Conservation (phyloP, 352 stramenopile species). For the Aphanomyces stellatus region DNA sequence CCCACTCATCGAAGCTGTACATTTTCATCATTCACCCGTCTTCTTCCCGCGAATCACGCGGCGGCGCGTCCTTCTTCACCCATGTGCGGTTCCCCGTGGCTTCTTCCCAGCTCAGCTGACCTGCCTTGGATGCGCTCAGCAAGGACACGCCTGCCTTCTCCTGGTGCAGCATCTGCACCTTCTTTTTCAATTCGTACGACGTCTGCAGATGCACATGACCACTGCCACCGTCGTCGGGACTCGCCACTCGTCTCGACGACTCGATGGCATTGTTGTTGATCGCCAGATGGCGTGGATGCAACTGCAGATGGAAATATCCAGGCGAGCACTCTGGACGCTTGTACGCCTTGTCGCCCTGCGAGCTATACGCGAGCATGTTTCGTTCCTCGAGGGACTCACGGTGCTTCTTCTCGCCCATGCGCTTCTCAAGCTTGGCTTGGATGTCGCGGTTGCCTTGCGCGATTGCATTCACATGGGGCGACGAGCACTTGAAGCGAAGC, state of each 20-base stretch:
- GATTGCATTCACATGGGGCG: neutral
- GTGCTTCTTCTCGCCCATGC: slow-evolving; percentile 6
- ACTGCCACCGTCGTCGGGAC: neutral
- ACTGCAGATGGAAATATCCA: slow-evolving; percentile 10
- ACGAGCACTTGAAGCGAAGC: neutral
- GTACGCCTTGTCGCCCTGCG: slow-evolving; percentile 13
- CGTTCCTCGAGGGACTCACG: slow-evolving; percentile 7
- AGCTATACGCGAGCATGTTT: neutral
- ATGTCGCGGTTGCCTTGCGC: neutral
- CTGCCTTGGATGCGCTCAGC: slow-evolving; percentile 9
- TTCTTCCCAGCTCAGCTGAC: slow-evolving; percentile 14
- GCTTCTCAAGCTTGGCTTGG: neutral
- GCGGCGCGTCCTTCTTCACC: neutral
- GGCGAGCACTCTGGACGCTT: slow-evolving; percentile 6
- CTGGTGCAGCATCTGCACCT: slow-evolving; percentile 8
- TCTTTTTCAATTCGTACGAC: slow-evolving; percentile 16
- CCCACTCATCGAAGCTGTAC: neutral
- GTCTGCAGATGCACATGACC: neutral
- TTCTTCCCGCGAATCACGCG: neutral
- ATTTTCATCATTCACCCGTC: neutral
- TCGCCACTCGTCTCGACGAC: neutral
- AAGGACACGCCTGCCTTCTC: slow-evolving; percentile 2
- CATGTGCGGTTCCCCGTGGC: slow-evolving; percentile 11
- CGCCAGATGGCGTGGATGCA: slow-evolving; percentile 4
- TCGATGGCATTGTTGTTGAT: neutral